Conservation (phyloP, 805 yeast species). For the Hemisphaericaspora nanyangensis region DNA sequence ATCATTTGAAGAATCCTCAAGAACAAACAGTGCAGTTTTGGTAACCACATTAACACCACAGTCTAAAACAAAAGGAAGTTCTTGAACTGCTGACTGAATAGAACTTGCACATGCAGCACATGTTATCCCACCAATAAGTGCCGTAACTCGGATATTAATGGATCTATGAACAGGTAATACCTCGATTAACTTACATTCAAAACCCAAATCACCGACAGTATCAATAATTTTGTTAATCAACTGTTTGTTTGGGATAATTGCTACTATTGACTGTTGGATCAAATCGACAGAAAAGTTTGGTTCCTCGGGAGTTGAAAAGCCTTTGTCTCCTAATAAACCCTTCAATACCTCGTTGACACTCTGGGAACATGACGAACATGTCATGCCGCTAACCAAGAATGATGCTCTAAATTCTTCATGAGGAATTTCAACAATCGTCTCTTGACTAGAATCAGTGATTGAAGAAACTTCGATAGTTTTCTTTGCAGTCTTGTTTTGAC, state of each 20-base stretch:
- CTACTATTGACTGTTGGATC: conserved; percentile 50
- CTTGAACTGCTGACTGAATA: conserved; percentile 43
- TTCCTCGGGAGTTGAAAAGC: conserved; percentile 13
- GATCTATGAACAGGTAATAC: conserved; percentile 54
- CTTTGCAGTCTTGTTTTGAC: conserved; percentile 25
- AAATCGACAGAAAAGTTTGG: conserved; percentile 47
- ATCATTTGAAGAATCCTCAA: conserved; percentile 38
- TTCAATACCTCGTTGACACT: conserved; percentile 28
- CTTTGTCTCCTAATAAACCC: conserved; percentile 11
- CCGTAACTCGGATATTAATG: conserved; percentile 48
- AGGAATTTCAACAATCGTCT: conserved; percentile 22
- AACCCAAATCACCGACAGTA: conserved; percentile 29
- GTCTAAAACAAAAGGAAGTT: conserved; percentile 50
- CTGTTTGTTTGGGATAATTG: conserved; percentile 50
- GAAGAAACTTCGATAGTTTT: conserved; percentile 9
- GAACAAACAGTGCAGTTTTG: conserved; percentile 59
- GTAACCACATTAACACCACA: conserved; percentile 55
- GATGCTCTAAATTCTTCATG: conserved; percentile 42
- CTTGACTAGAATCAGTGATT: conserved; percentile 16
- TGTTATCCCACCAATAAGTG: conserved; percentile 69
- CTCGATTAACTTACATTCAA: conserved; percentile 51
- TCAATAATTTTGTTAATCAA: conserved; percentile 29
- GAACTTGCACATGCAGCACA: conserved; percentile 70
- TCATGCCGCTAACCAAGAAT: conserved; percentile 47
- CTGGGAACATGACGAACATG: conserved; percentile 36